A percentile compares a stretch with the other conserved stretches of the same genome.
These are phyloP conservation scores for Ciborinia camelliae DNA, from an alignment of 2,329 filamentous ascomycete species.

Conservation along the genomic window DNA sequence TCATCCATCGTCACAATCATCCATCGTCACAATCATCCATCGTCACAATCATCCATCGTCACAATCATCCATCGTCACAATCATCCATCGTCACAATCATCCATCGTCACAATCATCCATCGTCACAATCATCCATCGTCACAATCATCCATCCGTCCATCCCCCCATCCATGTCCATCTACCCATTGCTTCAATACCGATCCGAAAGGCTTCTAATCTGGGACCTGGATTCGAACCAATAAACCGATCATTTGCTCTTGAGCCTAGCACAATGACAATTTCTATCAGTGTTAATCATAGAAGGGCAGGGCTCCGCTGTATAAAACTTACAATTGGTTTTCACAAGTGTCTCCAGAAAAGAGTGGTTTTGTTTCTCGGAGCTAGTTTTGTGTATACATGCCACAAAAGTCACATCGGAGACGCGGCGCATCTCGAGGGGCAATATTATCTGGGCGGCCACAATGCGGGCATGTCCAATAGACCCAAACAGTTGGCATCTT, in stretches of 20 bases:
- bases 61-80: neutral
- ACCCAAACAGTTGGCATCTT: neutral
- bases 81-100: neutral
- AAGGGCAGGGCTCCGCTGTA: no score
- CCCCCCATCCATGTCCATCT: neutral
- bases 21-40: neutral
- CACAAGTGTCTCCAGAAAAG: neutral
- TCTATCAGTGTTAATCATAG: neutral
- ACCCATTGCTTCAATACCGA: neutral
- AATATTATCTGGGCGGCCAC: no score
- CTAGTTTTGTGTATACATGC: neutral
- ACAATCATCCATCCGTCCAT: neutral
- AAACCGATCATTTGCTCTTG: neutral
- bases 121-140: neutral
- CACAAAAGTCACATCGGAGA: neutral
- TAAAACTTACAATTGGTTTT: no score
- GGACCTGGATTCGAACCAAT: neutral
- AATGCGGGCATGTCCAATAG: neutral
- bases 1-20: neutral
- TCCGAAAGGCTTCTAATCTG: neutral
- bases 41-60: neutral
- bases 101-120: neutral
- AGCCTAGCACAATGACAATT: no score
- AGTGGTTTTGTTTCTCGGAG: neutral
- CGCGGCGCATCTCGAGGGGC: no score